Base-by-base conservation (phyloP, 2,329 filamentous ascomycete species). In the Neonectria ditissima region DNA sequence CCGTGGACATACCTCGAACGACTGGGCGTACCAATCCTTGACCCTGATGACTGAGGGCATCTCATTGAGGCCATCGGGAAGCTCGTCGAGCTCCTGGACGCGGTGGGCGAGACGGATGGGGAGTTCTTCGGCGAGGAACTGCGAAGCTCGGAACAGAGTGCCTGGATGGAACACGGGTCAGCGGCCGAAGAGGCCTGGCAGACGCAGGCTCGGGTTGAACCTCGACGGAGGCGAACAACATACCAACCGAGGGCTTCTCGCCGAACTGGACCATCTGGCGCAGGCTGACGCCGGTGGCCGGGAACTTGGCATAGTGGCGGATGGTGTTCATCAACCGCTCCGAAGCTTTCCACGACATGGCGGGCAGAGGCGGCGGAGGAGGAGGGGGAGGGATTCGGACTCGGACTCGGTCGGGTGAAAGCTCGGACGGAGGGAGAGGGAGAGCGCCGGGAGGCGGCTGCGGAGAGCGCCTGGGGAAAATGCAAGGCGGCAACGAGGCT, bases 181-280 rank as follows among this genome's bases (percentile, higher is more conserved):
- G 55, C 55, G 55, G 66, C 54, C 22, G 63, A 97, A 80, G 97
- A 93, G 73, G 94, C 94, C 39, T 63, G 97, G 84, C 51, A 93
- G 91, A 75, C 97, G 97, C 47, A 32, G 47, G 47, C 47, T 50
- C 47, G 47, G 47, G 47, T 28, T 50, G 69, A 93, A 93, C 32
- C 97, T 87, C 83, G 97, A 94, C 83, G 97, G 94, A 71, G 92
- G 93, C 61, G 97, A 88, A 88, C 80, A 97, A 97, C 82, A 75
- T 84, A 96, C 93, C 93, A 73, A 90, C 92, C 16, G 94, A 97
- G 56, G 95, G 94, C 79, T 90, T 92, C 83, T 97, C 94, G 77
- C 95, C 95, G 80, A 98, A 98, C 80, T 98, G 95, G 63, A 98
- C 95, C 96, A 99, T 99, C 86, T 99, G 96, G 79, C 96, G 89